phyloP scores from a whole-genome alignment of 352 stramenopile genomes.

The Phytophthora megakarya region DNA sequence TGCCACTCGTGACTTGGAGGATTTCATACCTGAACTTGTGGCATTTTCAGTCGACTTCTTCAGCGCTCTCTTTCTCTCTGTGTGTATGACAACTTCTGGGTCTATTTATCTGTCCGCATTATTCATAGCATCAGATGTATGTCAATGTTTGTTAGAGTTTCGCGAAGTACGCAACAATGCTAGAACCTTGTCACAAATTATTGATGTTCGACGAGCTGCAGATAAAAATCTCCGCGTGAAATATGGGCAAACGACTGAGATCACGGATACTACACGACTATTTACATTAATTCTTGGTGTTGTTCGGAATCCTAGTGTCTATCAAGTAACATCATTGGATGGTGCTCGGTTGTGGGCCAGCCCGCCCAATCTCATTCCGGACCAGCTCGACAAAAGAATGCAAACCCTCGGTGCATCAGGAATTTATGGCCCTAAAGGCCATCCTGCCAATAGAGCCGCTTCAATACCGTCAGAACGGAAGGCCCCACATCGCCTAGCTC shows the following conservation, averaged over 20 bases:
- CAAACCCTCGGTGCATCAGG: slow-evolving; percentile 10
- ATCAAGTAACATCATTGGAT: slow-evolving; percentile 8
- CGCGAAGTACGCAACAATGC: slow-evolving; percentile 22
- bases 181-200: slow-evolving; percentile 1
- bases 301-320: slow-evolving; percentile 11
- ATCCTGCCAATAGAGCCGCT: slow-evolving; percentile 11
- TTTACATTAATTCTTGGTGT: slow-evolving; percentile 16
- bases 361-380: slow-evolving; percentile 8
- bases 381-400: slow-evolving; percentile 11
- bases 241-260: not conserved
- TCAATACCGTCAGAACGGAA: not conserved
- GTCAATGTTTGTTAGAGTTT: slow-evolving; percentile 18
- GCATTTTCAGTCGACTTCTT: slow-evolving; percentile 32
- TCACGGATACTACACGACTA: not conserved
- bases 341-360: slow-evolving; percentile 15
- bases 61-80: slow-evolving; percentile 23
- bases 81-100: slow-evolving; percentile 26
- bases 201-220: not conserved
- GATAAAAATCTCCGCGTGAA: slow-evolving; percentile 3
- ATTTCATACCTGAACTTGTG: slow-evolving; percentile 25
- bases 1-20: slow-evolving; percentile 17
- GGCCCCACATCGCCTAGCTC: not conserved
- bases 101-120: slow-evolving; percentile 16
- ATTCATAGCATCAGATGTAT: slow-evolving; percentile 16
- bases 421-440: slow-evolving; percentile 5